These are phyloP conservation scores for Spiromastix sp. DNA, from an alignment of 2,329 filamentous ascomycete species.

Conservation along the genomic window DNA sequence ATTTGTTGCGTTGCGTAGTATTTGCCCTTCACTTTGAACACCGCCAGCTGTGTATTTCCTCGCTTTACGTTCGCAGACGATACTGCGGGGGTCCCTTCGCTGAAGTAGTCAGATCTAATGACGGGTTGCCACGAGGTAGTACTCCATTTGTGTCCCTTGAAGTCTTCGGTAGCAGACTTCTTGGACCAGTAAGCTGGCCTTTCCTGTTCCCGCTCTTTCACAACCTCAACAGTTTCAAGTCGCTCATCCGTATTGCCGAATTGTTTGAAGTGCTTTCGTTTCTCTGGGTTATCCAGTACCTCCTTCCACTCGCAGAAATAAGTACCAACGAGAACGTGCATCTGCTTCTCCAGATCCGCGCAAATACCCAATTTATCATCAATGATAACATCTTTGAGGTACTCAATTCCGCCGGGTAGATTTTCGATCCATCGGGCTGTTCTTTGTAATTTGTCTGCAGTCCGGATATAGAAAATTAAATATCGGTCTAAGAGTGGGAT, in stretches of 20 bases:
- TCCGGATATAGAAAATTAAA: conserved; percentile 87
- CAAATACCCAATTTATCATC: conserved; percentile 80
- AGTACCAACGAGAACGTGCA: conserved; percentile 70
- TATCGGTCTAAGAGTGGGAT: conserved; percentile 79
- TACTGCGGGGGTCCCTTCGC: conserved; percentile 53
- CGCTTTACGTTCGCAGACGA: conserved; percentile 71
- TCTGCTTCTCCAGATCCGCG: conserved; percentile 74
- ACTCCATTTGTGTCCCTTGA: conserved; percentile 58
- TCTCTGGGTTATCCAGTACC: conserved; percentile 58
- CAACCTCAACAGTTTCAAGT: conserved; percentile 57
- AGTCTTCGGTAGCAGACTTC: conserved; percentile 58
- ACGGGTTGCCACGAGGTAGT: conserved; percentile 69
- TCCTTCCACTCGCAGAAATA: conserved; percentile 93
- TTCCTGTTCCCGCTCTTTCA: conserved; percentile 61
- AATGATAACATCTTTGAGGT: conserved; percentile 71
- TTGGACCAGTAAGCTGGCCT: conserved; percentile 70
- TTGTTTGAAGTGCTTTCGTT: conserved; percentile 62
- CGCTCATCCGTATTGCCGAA: conserved; percentile 75
- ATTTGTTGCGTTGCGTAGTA: conserved; percentile 88
- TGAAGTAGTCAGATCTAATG: conserved; percentile 59
- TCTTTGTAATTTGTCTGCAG: conserved; percentile 79
- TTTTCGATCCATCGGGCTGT: conserved; percentile 82
- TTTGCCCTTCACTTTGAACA: conserved; percentile 71
- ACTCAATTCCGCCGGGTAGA: conserved; percentile 72
- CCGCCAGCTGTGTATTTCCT: conserved; percentile 77